Evolutionary conservation across 78 protist genomes (phyloP), one percentile per base, ranked within the genome.

Genomic region (Diacronema lutheri): DNA sequence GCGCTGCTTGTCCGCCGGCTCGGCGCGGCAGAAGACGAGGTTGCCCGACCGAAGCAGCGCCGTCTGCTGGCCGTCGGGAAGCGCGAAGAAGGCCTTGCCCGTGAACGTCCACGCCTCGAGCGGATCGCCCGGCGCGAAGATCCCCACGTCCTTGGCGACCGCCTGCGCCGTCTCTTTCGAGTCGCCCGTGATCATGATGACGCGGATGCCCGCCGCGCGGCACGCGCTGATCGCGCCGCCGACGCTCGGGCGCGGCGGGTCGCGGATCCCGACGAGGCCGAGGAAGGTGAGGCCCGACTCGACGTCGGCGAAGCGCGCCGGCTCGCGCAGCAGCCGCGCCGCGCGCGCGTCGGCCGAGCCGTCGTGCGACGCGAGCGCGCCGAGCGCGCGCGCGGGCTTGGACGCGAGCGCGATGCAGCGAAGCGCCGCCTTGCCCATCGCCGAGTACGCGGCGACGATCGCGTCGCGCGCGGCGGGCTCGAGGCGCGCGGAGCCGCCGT

Each of bases 181-280:
- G 92, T 95, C 97, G 33, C 97, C 97, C 13, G 97, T 95, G 83
- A 95, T 92, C 77, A 93, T 83, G 31, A 93, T 87, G 33, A 93
- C 94, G 25, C 93, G 85, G 29, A 95, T 90, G 26, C 95, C 95
- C 21, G 96, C 93, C 10, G 50, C 3, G 38, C 40, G 25, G 91
- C 94, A 93, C 68, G 26, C 20, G 19, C n/a, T 66, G 64, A 93
- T 88, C 10, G 95, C 90, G 20, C 10, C 69, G 20, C 29, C 12
- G 29, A 92, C 94, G 84, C 88, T 93, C 26, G 81, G 55, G 14
- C 95, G 80, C 13, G 97, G 95, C 10, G 97, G 97, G 79, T 95
- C 97, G 38, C 46, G 69, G 73, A 95, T 90, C 58, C 94, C 94
- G 4, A 88, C 94, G 29, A 93, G 6, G 12, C 97, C 97, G 33